phyloP scores from a whole-genome alignment of 768 basidiomycete genomes.

The Neoboletus brunneissimus region DNA sequence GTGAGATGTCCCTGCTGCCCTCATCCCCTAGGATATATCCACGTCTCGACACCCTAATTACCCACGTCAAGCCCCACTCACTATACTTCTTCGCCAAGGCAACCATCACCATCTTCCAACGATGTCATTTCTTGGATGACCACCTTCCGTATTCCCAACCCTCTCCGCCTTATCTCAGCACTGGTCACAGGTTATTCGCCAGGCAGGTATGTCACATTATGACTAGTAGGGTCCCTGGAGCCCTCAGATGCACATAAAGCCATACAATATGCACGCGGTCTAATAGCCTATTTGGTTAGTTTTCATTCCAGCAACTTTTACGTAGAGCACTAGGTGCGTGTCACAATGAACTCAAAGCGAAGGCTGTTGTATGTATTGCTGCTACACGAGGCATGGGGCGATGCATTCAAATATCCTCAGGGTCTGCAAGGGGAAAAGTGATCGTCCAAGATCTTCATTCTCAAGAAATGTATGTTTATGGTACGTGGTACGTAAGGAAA shows the following conservation, averaged over 20 bases:
- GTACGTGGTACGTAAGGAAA: neutral
- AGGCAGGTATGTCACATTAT: too few species aligned
- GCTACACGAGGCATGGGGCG: neutral
- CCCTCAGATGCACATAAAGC: neutral
- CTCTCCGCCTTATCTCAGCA: neutral
- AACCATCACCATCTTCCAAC: neutral
- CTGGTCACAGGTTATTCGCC: too few species aligned
- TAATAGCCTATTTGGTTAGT: neutral
- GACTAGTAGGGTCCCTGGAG: neutral
- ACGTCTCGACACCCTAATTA: neutral
- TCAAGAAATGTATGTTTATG: neutral
- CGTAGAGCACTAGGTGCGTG: neutral
- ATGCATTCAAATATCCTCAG: too few species aligned
- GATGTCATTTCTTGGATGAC: neutral
- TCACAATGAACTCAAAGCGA: neutral
- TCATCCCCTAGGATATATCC: neutral
- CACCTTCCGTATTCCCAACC: too few species aligned
- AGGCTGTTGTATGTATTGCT: neutral
- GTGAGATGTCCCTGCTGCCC: neutral
- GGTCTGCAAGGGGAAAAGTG: neutral
- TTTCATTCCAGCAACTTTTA: neutral
- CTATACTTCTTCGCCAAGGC: neutral
- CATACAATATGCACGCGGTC: neutral
- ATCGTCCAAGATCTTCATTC: neutral
- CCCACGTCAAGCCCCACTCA: neutral